phyloP scores from a whole-genome alignment of 192 early-diverging fungal species.

The Globomyces pollinis-pini region DNA sequence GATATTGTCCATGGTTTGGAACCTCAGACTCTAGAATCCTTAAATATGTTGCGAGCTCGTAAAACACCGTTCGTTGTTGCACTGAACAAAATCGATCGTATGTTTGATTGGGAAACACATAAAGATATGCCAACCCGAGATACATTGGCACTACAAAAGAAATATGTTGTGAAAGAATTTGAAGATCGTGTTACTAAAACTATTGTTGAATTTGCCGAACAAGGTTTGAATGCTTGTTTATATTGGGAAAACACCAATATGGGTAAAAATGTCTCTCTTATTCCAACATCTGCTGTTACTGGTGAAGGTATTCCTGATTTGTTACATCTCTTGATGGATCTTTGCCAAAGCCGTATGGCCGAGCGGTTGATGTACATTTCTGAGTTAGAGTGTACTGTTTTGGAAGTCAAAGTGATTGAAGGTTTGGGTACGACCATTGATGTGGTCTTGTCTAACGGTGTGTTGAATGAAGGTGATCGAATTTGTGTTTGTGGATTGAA shows the following conservation, averaged over 20 bases:
- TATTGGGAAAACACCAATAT: conserved; percentile 96
- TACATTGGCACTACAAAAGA: conserved; percentile 66
- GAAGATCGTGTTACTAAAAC: conserved; percentile 67
- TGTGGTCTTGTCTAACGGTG: conserved; percentile 87
- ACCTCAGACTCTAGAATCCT: conserved; percentile 94
- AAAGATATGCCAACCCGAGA: conserved; percentile 75
- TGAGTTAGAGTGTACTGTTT: conserved; percentile 92
- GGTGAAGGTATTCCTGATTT: conserved; percentile 99
- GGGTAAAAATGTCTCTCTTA: conserved; percentile 89
- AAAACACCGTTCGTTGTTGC: conserved; percentile 99
- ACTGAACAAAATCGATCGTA: conserved; percentile 96
- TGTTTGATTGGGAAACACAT: conserved; percentile 85
- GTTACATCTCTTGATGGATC: conserved; percentile 78
- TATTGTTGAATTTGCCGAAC: conserved; percentile 87
- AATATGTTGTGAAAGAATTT: conserved; percentile 75
- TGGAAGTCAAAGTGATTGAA: conserved; percentile 99
- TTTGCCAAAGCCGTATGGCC: conserved; percentile 94
- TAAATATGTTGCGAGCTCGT: conserved; percentile 79
- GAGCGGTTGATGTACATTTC: conserved; percentile 92
- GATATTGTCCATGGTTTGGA: conserved; percentile 99
- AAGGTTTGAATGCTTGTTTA: conserved; percentile 86
- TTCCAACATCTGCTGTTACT: conserved; percentile 95
- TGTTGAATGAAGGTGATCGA: conserved; percentile 88
- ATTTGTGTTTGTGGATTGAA: conserved; percentile 93
- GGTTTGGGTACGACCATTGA: conserved; percentile 97